Percentiles rank a stretch among this genome's conserved stretches.
Evolutionary conservation across 495 filamentous ascomycete species (phyloP).

Genomic region (Tirmania nivea): DNA sequence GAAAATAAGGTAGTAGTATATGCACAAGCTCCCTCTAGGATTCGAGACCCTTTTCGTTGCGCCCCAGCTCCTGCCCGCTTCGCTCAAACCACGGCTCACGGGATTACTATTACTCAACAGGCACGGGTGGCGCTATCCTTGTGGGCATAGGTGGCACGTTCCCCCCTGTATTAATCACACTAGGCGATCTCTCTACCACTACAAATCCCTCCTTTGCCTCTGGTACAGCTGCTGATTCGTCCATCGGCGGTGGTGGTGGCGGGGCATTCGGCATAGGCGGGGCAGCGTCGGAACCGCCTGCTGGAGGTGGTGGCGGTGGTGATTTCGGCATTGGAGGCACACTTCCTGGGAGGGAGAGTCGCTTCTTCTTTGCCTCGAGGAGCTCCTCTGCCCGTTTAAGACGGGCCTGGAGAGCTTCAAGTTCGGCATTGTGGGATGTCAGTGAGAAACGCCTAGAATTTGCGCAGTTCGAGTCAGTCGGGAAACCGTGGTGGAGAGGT

Average conservation of each 20-base stretch:
- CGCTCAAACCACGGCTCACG: no score
- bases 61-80: no score
- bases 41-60: no score
- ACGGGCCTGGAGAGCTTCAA: constrained; percentile 63
- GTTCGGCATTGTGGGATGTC: constrained; percentile 49
- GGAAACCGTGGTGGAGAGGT: neutral
- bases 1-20: no score
- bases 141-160: neutral
- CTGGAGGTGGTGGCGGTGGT: constrained; percentile 4
- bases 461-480: constrained; percentile 10
- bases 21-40: no score
- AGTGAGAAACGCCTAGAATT: constrained; percentile 44
- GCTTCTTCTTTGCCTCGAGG: constrained; percentile 32
- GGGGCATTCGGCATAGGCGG: neutral
- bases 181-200: constrained; percentile 14
- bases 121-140: neutral
- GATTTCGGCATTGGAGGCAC: constrained; percentile 2
- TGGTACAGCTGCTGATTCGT: no score
- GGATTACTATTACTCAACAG: neutral
- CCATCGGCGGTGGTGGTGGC: no score
- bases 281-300: neutral
- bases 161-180: constrained; percentile 2
- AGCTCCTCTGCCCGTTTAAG: constrained; percentile 70
- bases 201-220: constrained; percentile 6
- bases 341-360: constrained; percentile 5